These are phyloP conservation scores for Cytospora piceicola DNA, from an alignment of 2,329 filamentous ascomycete genomes.

Conservation along the genomic window DNA sequence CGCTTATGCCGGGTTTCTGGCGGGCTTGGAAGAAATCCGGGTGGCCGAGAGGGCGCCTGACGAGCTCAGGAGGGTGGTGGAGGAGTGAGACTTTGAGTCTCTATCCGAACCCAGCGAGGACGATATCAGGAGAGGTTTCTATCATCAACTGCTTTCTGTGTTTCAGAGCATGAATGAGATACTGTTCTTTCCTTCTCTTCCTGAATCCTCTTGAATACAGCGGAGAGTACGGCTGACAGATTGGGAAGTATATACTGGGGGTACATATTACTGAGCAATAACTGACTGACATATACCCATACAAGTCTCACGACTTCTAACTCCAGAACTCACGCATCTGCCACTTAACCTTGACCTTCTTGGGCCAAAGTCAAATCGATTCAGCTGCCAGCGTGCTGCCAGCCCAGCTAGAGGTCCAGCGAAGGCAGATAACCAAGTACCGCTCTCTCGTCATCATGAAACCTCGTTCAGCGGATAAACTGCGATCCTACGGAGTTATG, in stretches of 20 bases:
- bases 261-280: neutral
- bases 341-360: neutral
- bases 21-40: slow-evolving; percentile 44
- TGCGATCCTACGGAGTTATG: slow-evolving; percentile 16
- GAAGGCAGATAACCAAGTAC: neutral
- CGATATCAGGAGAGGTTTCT: too few relatives aligned
- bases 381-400: too few relatives aligned
- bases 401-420: neutral
- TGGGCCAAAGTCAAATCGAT: too few relatives aligned
- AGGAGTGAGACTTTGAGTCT: neutral
- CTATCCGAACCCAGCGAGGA: too few relatives aligned
- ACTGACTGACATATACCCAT: neutral
- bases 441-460: neutral
- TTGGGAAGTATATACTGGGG: neutral
- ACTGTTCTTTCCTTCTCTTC: too few relatives aligned
- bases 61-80: slow-evolving; percentile 35
- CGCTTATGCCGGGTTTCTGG: slow-evolving; percentile 47
- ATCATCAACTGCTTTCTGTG: too few relatives aligned
- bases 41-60: slow-evolving; percentile 36
- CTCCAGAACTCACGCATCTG: neutral
- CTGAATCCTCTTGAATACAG: neutral
- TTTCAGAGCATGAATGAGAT: too few relatives aligned
- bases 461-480: slow-evolving; percentile 15
- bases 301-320: too few relatives aligned
- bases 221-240: neutral